Base-by-base conservation (phyloP, 2,329 filamentous ascomycete genomes). In the Phoma sp. region DNA sequence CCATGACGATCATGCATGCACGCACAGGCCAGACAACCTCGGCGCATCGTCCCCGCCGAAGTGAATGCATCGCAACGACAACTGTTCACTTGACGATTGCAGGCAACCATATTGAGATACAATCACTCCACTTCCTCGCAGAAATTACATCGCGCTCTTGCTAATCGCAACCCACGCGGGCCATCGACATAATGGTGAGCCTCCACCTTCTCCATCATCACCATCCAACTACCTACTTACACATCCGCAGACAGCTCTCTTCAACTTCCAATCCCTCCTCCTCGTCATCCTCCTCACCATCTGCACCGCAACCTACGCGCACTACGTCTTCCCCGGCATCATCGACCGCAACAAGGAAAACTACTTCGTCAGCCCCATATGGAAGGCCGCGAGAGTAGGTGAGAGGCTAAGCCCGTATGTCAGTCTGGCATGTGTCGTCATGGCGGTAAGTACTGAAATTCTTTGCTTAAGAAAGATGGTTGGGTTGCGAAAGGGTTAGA, bases 251-350 rank as follows among this genome's bases (percentile, higher is more conserved):
- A 90, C 95, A 55, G 95, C 95, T 49, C 89, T 99, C 71, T 97
- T 99, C 87, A 98, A 98, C 80, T 98, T 99, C 82, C 92, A 97
- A 78, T 96, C 92, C 54, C 89, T 98, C 66, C 86, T 99, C 67
- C 86, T 98, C 68, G 93, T 97, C 64, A 87, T 99, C 69, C 87
- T 99, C 45, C 89, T 99, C 65, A 87, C 96, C 66, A 96, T 98
- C 73, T 99, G 95, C 84, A 97, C 95, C 52, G 93, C 91, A 77
- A 87, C 95, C 59, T 98, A 99, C 78, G 85, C 92, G 51, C 95
- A 98, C 81, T 89, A 91, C 68, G 87, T 96, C 60, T 90, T 95
- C 71, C 93, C 95, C 1, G 84, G 88, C 4, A 89, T 96, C 67
- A 91, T 99, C 80, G 93, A 98, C 77, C 84, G 90, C 45, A 95